Evolutionary conservation across 176 grass and related monocot genomes (phyloP).

Genomic region (Calamus simplicifolius): DNA sequence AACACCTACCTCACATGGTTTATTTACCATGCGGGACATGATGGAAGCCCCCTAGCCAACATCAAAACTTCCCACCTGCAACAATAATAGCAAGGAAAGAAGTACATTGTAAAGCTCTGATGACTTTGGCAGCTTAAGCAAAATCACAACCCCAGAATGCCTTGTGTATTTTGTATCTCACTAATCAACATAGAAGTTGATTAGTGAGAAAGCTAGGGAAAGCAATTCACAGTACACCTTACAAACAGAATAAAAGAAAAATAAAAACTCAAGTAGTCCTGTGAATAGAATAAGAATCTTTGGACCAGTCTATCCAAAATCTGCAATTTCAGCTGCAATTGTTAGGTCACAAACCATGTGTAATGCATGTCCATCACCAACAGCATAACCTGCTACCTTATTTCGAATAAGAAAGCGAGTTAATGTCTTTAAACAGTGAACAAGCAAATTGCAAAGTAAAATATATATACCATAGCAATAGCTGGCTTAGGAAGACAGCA

Average conservation of each 20-base stretch:
- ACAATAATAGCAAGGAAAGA: conserved; percentile 4
- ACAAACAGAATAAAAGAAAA: too few species aligned
- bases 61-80: conserved; percentile 90
- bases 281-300: too few species aligned
- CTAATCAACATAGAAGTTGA: too few species aligned
- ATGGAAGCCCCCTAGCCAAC: conserved; percentile 89
- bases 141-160: too few species aligned
- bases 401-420: conserved; percentile 1
- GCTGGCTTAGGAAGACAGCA: conserved; percentile 83
- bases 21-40: conserved; percentile 83
- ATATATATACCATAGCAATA: conserved; percentile 61
- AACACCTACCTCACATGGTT: conserved; percentile 1
- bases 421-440: too few species aligned
- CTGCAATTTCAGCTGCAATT: conserved; percentile 79
- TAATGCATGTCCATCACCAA: conserved; percentile 78
- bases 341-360: conserved; percentile 91
- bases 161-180: too few species aligned
- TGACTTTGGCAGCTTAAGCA: neutral
- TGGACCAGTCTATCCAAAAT: neutral
- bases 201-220: too few species aligned
- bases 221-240: too few species aligned
- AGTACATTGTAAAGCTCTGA: neutral
- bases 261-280: too few species aligned
- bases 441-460: neutral
- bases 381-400: conserved; percentile 81